A percentile compares a stretch with the other conserved stretches of the same genome.
phyloP scores from a whole-genome alignment of 805 yeast genomes.

The Lipomyces orientalis region DNA sequence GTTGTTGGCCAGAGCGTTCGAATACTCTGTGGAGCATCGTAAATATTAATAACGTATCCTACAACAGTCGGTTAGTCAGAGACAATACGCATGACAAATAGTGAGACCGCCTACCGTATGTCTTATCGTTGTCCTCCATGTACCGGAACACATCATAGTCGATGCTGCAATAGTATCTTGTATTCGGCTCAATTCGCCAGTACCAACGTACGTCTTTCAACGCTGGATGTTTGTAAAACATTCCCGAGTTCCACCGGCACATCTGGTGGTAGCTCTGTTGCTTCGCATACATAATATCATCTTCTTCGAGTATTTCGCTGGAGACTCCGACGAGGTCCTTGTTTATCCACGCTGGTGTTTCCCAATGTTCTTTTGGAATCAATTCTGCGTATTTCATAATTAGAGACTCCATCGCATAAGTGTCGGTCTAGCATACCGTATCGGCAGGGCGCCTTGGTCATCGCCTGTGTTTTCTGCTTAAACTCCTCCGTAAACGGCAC shows the following conservation, averaged over 20 bases:
- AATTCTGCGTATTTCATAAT: constrained; percentile 45
- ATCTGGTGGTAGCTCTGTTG: constrained; percentile 74
- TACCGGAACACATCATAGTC: constrained; percentile 63
- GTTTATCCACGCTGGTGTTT: constrained; percentile 64
- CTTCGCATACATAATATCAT: constrained; percentile 65
- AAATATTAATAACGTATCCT: constrained; percentile 68
- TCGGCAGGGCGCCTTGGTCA: constrained; percentile 52
- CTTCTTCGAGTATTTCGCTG: constrained; percentile 46
- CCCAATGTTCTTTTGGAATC: constrained; percentile 58
- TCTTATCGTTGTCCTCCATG: constrained; percentile 62
- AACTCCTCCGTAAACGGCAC: constrained; percentile 65
- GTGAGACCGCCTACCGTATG: constrained; percentile 79
- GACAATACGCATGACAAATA: constrained; percentile 47
- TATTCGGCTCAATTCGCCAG: constrained; percentile 83
- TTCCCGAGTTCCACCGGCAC: constrained; percentile 79
- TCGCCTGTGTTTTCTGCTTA: constrained; percentile 51
- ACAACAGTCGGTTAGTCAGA: neutral
- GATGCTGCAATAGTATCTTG: constrained; percentile 68
- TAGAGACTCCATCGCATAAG: neutral
- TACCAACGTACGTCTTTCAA: constrained; percentile 67
- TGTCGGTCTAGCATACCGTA: constrained; percentile 52
- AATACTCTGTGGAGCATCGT: constrained; percentile 71
- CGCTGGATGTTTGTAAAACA: constrained; percentile 67
- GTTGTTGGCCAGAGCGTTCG: constrained; percentile 73
- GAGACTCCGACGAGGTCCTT: constrained; percentile 50